Evolutionary conservation across 352 stramenopile species (phyloP).

Genomic region (Phytopythium oedochilum): DNA sequence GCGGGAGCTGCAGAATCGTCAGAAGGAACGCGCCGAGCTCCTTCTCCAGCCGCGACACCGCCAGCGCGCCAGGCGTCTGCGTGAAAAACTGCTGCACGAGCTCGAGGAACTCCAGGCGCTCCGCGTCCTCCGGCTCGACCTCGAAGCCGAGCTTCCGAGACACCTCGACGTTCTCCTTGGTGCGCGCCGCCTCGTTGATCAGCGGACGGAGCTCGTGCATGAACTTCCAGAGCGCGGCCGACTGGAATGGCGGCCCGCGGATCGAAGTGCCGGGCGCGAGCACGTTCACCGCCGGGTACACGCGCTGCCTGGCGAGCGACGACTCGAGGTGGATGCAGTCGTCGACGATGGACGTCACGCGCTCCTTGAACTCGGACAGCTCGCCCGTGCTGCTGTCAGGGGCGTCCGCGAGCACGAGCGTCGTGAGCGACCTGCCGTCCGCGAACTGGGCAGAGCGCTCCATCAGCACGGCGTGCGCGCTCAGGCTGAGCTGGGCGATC

Average conservation of each 20-base stretch:
- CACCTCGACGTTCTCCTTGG: constrained; percentile 58
- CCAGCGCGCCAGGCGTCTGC: constrained; percentile 18
- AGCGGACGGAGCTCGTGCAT: constrained; percentile 51
- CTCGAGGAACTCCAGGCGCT: constrained; percentile 62
- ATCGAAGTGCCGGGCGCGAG: constrained; percentile 55
- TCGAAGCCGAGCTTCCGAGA: constrained; percentile 65
- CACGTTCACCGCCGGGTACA: constrained; percentile 75
- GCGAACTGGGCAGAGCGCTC: constrained; percentile 72
- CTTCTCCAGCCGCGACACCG: constrained; percentile 26
- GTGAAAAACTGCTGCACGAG: constrained; percentile 77
- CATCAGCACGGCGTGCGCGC: constrained; percentile 65
- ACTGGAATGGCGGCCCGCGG: constrained; percentile 72
- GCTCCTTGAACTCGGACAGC: constrained; percentile 56
- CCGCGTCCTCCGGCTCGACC: constrained; percentile 62
- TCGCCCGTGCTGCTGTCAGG: constrained; percentile 42
- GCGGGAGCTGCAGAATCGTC: constrained; percentile 34
- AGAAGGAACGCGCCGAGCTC: constrained; percentile 59
- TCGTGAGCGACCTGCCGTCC: constrained; percentile 47
- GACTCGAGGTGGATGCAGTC: constrained; percentile 55
- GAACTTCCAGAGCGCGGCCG: constrained; percentile 60
- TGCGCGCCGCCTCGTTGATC: constrained; percentile 56
- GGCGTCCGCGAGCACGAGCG: constrained; percentile 60
- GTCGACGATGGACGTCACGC: constrained; percentile 66
- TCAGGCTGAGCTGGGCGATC: constrained; percentile 54
- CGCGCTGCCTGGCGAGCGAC: constrained; percentile 33